Conservation (phyloP, 768 basidiomycete genomes). For the Pholiota conissans region DNA sequence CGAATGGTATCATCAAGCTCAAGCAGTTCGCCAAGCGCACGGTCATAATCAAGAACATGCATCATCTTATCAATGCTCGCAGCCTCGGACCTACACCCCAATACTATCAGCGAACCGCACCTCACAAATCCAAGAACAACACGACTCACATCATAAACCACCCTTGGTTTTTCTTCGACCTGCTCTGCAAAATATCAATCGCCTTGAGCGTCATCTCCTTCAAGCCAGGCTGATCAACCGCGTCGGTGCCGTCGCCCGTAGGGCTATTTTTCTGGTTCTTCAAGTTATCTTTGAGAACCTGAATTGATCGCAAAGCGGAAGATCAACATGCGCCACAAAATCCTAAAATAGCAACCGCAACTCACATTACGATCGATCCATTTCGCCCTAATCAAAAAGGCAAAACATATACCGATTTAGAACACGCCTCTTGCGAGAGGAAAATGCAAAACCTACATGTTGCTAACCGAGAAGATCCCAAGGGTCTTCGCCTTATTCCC, state of each 20-base stretch:
- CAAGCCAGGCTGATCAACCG: constrained; percentile 44
- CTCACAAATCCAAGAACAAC: neutral
- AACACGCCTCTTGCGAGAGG: too few relatives aligned
- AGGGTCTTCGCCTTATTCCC: constrained; percentile 35
- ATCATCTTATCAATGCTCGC: constrained; percentile 52
- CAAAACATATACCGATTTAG: neutral
- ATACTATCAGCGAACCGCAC: neutral
- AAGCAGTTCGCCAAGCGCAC: constrained; percentile 44
- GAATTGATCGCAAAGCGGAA: neutral
- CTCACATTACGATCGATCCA: constrained; percentile 42
- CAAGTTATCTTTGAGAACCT: constrained; percentile 38
- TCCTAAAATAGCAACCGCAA: constrained; percentile 3
- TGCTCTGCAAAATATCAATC: constrained; percentile 41
- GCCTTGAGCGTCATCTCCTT: constrained; percentile 50
- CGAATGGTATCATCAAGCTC: constrained; percentile 46
- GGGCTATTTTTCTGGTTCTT: constrained; percentile 37
- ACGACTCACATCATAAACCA: constrained; percentile 43
- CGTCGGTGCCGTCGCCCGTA: constrained; percentile 41
- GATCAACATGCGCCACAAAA: neutral
- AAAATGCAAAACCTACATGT: constrained; percentile 20
- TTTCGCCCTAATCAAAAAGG: constrained; percentile 32
- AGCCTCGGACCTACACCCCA: constrained; percentile 35
- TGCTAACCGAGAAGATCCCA: constrained; percentile 40
- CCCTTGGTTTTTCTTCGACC: constrained; percentile 36
- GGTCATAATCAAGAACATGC: constrained; percentile 47